These are phyloP conservation scores for Penicillium oxalicum DNA, from an alignment of 2,329 filamentous ascomycete species.

Conservation along the genomic window DNA sequence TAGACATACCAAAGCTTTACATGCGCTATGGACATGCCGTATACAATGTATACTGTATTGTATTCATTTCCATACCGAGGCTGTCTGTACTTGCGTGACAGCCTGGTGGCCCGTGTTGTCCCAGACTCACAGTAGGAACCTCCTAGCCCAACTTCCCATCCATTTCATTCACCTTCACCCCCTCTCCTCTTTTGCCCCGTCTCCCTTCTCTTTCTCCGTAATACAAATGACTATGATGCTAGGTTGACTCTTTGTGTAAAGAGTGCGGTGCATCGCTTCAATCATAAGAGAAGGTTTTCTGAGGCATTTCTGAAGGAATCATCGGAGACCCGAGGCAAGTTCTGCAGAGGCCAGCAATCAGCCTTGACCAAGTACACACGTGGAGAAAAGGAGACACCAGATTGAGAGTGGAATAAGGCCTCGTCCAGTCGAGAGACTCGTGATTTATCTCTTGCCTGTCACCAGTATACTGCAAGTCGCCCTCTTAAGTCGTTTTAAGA, in stretches of 20 bases:
- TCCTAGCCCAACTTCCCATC: conserved; percentile 11
- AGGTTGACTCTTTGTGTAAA: conserved; percentile 35
- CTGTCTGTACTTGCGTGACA: neutral
- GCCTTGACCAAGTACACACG: conserved; percentile 14
- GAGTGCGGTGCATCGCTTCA: conserved; percentile 19
- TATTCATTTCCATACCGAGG: no score
- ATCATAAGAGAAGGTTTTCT: conserved; percentile 17
- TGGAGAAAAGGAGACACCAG: neutral
- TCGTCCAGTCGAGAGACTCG: conserved; percentile 4
- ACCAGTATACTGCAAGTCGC: conserved; percentile 8
- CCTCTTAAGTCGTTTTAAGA: conserved; percentile 1
- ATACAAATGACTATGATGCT: conserved; percentile 37
- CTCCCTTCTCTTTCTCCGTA: conserved; percentile 27
- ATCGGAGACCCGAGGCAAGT: conserved; percentile 11
- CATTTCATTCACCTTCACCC: conserved; percentile 16
- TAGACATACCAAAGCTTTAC: no score
- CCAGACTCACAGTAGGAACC: conserved; percentile 16
- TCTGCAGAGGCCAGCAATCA: conserved; percentile 6
- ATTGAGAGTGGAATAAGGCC: neutral
- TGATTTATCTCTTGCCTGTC: neutral
- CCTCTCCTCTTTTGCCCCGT: conserved; percentile 9
- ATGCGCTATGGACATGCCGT: no score
- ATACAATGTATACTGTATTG: no score
- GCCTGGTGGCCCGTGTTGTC: conserved; percentile 15
- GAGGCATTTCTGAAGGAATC: conserved; percentile 12